phyloP scores from a whole-genome alignment of 2,329 filamentous ascomycete species.

The Neonectria punicea region DNA sequence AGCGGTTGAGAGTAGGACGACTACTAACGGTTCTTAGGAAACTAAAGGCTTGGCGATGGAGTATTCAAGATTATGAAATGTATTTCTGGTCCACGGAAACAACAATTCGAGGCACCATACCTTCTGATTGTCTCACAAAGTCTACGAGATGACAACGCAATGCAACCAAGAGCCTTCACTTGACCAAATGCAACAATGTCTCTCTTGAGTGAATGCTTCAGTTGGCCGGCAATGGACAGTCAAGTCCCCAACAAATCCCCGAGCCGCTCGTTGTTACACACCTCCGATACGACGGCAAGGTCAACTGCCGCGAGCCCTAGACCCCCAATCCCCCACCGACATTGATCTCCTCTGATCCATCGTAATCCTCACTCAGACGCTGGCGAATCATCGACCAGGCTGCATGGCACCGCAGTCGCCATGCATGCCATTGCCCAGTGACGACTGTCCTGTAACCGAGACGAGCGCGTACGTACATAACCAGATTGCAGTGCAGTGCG shows the following conservation, averaged over 20 bases:
- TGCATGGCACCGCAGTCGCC: conserved; percentile 4
- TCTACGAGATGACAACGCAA: not conserved
- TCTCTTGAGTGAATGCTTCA: not conserved
- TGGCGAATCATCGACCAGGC: not conserved
- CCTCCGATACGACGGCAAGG: not conserved
- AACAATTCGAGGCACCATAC: not conserved
- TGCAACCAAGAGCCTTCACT: not conserved
- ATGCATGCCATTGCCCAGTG: conserved; percentile 14
- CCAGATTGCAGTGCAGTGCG: not conserved
- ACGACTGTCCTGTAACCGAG: conserved; percentile 13
- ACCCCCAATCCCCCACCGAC: not conserved
- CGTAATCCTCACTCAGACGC: not conserved
- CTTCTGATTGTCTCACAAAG: not conserved
- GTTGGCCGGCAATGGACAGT: not conserved
- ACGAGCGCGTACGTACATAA: not conserved
- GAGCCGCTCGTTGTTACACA: not conserved
- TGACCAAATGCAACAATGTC: not conserved
- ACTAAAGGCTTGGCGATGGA: too few species aligned
- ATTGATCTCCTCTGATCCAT: not conserved
- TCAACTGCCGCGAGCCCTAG: not conserved
- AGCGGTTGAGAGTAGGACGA: too few species aligned
- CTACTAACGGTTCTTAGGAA: too few species aligned
- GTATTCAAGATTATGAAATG: too few species aligned
- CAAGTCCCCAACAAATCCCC: not conserved
- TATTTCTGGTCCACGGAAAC: too few species aligned